Conservation (phyloP, 495 filamentous ascomycete genomes). For the Extremus antarcticus region DNA sequence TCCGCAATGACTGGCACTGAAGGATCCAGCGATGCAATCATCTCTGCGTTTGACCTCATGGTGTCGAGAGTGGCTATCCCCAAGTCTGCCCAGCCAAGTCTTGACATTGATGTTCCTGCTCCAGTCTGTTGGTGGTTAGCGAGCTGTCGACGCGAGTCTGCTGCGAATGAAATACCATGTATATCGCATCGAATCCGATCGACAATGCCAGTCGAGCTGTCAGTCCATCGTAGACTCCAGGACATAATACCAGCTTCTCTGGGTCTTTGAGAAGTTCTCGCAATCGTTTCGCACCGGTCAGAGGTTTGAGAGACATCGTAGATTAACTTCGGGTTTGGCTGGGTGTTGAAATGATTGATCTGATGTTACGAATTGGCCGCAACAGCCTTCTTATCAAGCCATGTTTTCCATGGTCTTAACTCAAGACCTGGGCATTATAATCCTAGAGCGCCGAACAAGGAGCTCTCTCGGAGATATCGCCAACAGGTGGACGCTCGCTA, state of each 20-base stretch:
- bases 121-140: constrained; percentile 8
- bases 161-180: constrained; percentile 43
- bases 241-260: constrained; percentile 35
- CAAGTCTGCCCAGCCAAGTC: constrained; percentile 19
- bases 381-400: too few relatives aligned
- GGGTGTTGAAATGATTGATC: too few relatives aligned
- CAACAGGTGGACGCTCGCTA: too few relatives aligned
- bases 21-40: constrained; percentile 18
- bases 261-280: constrained; percentile 21
- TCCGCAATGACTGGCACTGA: constrained; percentile 9
- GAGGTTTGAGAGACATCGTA: neutral
- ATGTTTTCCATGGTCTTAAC: too few relatives aligned
- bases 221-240: constrained; percentile 62
- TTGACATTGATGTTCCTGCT: constrained; percentile 19
- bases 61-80: constrained; percentile 17
- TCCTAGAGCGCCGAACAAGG: neutral
- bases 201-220: constrained; percentile 51
- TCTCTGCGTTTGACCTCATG: constrained; percentile 20
- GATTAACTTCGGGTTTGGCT: too few relatives aligned
- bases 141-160: neutral
- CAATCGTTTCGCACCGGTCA: constrained; percentile 17
- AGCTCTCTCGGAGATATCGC: neutral
- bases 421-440: too few relatives aligned
- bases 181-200: constrained; percentile 49
- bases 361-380: too few relatives aligned